phyloP scores from a whole-genome alignment of 1,284 basidiomycete genomes.

The Cutaneotrichosporon cyanovorans region DNA sequence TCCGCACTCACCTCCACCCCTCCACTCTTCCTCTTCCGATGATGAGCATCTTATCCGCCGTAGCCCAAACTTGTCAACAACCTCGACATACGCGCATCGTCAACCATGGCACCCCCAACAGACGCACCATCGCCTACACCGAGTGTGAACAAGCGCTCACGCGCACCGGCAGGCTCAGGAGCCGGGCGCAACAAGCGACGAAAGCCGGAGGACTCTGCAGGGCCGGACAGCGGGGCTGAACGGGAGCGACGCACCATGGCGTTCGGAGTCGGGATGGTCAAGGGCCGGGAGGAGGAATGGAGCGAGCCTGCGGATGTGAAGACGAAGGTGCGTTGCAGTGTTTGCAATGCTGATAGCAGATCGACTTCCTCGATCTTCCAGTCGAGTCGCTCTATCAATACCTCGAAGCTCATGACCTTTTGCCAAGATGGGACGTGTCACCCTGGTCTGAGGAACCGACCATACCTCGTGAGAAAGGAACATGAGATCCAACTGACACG shows the following conservation, averaged over 20 bases:
- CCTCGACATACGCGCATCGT: too few species aligned
- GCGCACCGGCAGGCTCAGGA: background rate
- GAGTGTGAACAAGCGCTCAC: constrained; percentile 16
- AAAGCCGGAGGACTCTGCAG: constrained; percentile 27
- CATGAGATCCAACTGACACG: background rate
- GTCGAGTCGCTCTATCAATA: constrained; percentile 38
- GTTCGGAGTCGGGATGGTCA: constrained; percentile 23
- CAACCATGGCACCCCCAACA: constrained; percentile 12
- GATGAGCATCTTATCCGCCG: too few species aligned
- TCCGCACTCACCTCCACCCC: constrained; percentile 1
- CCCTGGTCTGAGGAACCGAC: constrained; percentile 42
- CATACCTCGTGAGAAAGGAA: constrained; percentile 31
- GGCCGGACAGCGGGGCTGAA: constrained; percentile 11
- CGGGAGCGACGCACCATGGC: constrained; percentile 1
- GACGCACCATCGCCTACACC: constrained; percentile 20
- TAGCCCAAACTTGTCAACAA: too few species aligned
- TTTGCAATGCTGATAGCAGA: constrained; percentile 18
- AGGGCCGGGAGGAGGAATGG: constrained; percentile 33
- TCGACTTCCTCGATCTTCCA: constrained; percentile 40
- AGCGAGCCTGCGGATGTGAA: constrained; percentile 34
- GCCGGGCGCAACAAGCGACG: constrained; percentile 26
- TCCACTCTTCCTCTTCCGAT: too few species aligned
- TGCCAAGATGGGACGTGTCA: constrained; percentile 37
- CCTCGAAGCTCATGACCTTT: constrained; percentile 35
- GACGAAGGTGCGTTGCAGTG: constrained; percentile 31